Conservation (phyloP, 164 flowering plant genomes). For the Pachysandra terminalis region DNA sequence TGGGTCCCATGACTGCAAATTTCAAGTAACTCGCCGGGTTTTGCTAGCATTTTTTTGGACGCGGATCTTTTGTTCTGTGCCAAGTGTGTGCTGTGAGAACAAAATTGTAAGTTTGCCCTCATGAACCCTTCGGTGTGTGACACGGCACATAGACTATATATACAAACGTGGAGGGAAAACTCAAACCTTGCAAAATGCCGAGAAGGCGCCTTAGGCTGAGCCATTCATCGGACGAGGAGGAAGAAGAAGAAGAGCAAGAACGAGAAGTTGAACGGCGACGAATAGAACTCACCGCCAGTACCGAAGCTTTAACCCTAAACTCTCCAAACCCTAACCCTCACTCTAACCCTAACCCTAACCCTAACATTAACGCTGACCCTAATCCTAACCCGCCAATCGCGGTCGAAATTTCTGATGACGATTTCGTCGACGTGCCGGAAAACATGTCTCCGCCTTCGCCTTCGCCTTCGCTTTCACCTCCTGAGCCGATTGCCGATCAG, state of each 20-base stretch:
- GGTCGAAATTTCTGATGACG: slow-evolving; percentile 54
- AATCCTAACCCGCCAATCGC: slow-evolving; percentile 1
- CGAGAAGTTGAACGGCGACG: slow-evolving; percentile 6
- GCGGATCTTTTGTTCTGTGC: too few species aligned
- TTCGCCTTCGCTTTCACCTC: too few species aligned
- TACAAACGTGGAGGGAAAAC: slow-evolving; percentile 15
- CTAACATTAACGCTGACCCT: too few species aligned
- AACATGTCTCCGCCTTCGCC: slow-evolving; percentile 37
- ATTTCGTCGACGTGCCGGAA: slow-evolving; percentile 48
- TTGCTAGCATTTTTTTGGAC: too few species aligned
- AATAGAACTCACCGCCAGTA: not conserved
- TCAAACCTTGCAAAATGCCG: slow-evolving; percentile 18
- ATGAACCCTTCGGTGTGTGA: too few species aligned
- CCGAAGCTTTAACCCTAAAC: slow-evolving; percentile 11
- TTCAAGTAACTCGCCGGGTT: too few species aligned
- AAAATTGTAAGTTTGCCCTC: too few species aligned
- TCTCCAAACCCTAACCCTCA: slow-evolving; percentile 21
- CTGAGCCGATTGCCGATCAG: slow-evolving; percentile 5
- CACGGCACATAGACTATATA: too few species aligned
- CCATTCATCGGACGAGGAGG: slow-evolving; percentile 52
- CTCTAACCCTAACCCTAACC: too few species aligned
- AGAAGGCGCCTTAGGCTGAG: slow-evolving; percentile 46
- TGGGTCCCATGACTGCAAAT: too few species aligned
- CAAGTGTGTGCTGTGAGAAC: too few species aligned
- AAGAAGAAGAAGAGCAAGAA: slow-evolving; percentile 22